Evolutionary conservation across 2,329 filamentous ascomycete genomes (phyloP).

Genomic region (Cladorrhinum sp.): DNA sequence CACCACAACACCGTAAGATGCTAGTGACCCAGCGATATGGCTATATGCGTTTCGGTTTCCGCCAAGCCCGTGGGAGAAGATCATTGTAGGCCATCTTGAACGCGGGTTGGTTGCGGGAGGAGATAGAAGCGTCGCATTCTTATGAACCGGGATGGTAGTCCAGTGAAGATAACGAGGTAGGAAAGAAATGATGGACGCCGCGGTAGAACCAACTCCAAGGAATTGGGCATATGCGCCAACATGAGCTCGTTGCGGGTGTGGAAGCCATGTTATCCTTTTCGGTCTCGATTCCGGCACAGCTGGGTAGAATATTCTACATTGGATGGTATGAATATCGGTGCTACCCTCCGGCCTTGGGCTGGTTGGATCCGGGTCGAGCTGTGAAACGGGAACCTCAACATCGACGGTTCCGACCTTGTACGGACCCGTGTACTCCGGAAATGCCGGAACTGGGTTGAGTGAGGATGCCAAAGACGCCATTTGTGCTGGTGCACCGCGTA

Average conservation of each 20-base stretch:
- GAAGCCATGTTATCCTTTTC: slow-evolving; percentile 71
- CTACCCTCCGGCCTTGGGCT: slow-evolving; percentile 52
- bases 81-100: slow-evolving; percentile 69
- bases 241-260: slow-evolving; percentile 70
- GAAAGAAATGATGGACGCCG: slow-evolving; percentile 61
- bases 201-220: slow-evolving; percentile 59
- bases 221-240: slow-evolving; percentile 75
- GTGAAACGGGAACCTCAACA: slow-evolving; percentile 69
- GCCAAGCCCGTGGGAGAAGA: slow-evolving; percentile 84
- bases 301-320: slow-evolving; percentile 82
- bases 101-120: slow-evolving; percentile 40
- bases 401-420: slow-evolving; percentile 78
- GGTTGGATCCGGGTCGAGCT: slow-evolving; percentile 45
- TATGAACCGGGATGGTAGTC: slow-evolving; percentile 67
- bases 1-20: slow-evolving; percentile 77
- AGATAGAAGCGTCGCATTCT: slow-evolving; percentile 64
- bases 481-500: slow-evolving; percentile 26
- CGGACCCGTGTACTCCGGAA: slow-evolving; percentile 73
- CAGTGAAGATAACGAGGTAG: slow-evolving; percentile 70
- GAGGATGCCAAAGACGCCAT: slow-evolving; percentile 49
- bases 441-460: slow-evolving; percentile 66
- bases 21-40: slow-evolving; percentile 73
- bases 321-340: slow-evolving; percentile 64
- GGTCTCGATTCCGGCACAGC: slow-evolving; percentile 51
- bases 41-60: slow-evolving; percentile 82